These are phyloP conservation scores for Microcos paniculata DNA, from an alignment of 345 rosid species.

Conservation along the genomic window DNA sequence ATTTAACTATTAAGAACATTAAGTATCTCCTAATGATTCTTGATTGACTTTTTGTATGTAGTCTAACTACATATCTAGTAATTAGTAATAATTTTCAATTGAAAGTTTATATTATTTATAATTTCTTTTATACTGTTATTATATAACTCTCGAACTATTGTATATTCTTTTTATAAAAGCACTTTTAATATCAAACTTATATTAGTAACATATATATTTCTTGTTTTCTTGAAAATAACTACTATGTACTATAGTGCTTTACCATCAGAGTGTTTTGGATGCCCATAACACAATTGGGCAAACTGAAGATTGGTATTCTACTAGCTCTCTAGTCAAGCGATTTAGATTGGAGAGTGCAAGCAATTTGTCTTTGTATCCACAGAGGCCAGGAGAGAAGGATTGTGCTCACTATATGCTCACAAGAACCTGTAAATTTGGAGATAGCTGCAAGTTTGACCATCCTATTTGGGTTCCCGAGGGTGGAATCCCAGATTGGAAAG, in stretches of 20 bases:
- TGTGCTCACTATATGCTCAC: slow-evolving; percentile 99
- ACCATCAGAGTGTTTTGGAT: slow-evolving; percentile 79
- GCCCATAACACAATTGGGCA: slow-evolving; percentile 87
- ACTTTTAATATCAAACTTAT: slow-evolving; percentile 42
- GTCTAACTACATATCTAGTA: neutral
- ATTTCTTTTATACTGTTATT: slow-evolving; percentile 16
- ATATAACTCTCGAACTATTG: neutral
- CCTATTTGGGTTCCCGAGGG: slow-evolving; percentile 99
- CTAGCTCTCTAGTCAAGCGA: slow-evolving; percentile 79
- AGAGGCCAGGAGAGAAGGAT: slow-evolving; percentile 97
- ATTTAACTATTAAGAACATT: neutral
- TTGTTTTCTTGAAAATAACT: slow-evolving; percentile 48
- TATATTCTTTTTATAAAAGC: slow-evolving; percentile 21
- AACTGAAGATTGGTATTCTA: slow-evolving; percentile 90
- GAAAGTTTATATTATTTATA: neutral
- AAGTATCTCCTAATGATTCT: neutral
- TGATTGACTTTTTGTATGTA: neutral
- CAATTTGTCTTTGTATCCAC: slow-evolving; percentile 88
- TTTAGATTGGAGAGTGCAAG: slow-evolving; percentile 83
- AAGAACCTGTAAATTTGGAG: slow-evolving; percentile 98
- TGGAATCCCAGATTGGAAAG: slow-evolving; percentile 99
- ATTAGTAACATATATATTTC: slow-evolving; percentile 45
- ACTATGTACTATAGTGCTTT: slow-evolving; percentile 86
- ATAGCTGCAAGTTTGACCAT: slow-evolving; percentile 99
- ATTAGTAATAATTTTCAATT: neutral